A percentile compares a stretch with the other conserved stretches of the same genome.
These are phyloP conservation scores for Solanum chmielewskii DNA, from an alignment of 257 asterid species.

Conservation along the genomic window DNA sequence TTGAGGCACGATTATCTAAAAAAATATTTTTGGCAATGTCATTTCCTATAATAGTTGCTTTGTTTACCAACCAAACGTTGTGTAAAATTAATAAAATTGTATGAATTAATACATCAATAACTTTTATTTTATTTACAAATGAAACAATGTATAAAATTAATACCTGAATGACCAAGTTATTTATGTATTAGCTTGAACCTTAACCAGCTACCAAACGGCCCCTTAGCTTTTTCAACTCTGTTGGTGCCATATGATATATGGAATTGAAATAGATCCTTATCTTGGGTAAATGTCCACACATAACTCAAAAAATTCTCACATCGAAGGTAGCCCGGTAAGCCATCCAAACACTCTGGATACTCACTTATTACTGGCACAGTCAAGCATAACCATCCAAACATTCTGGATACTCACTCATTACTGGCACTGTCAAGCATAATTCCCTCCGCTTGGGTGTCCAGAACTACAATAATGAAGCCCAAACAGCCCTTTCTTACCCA, in stretches of 20 bases:
- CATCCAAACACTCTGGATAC: background rate
- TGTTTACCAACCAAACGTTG: no score
- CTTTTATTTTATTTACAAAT: no score
- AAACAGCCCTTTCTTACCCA: background rate
- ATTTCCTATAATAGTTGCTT: no score
- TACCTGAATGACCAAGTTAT: no score
- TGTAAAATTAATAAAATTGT: no score
- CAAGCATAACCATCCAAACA: background rate
- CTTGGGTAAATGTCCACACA: background rate
- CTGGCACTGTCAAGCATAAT: background rate
- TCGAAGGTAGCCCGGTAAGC: background rate
- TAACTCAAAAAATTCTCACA: background rate
- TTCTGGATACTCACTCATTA: background rate
- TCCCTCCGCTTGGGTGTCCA: background rate
- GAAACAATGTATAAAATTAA: no score
- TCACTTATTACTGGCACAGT: background rate
- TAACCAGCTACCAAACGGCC: no score
- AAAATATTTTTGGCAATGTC: no score
- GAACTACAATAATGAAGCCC: background rate
- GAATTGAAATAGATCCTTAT: background rate
- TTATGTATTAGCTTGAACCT: no score
- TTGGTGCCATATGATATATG: background rate
- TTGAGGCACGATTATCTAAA: no score
- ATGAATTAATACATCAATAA: no score
- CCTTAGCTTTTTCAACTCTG: background rate